Conservation (phyloP, 257 asterid genomes). For the Eustoma russellianum region DNA sequence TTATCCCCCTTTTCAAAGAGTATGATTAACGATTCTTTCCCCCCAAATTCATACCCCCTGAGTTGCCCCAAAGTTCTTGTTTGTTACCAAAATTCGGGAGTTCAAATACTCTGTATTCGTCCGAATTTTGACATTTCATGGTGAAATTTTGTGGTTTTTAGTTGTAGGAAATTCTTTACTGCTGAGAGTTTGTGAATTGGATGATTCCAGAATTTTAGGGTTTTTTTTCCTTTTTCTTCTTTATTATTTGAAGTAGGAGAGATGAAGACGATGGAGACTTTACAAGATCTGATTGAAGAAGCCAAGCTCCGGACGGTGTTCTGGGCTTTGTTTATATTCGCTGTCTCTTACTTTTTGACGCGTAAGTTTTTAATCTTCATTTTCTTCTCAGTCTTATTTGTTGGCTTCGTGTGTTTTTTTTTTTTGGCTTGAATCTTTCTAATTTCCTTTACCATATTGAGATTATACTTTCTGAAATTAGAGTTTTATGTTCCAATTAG, state of each 20-base stretch:
- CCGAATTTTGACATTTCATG: background rate
- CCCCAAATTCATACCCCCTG: background rate
- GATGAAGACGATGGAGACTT: slow-evolving; percentile 67
- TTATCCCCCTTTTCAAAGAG: background rate
- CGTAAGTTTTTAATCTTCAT: slow-evolving; percentile 40
- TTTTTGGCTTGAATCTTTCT: background rate
- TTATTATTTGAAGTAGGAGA: slow-evolving; percentile 1
- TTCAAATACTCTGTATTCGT: background rate
- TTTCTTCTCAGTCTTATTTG: background rate
- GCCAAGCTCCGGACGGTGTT: slow-evolving; percentile 92
- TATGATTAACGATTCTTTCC: slow-evolving; percentile 2
- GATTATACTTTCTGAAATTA: background rate
- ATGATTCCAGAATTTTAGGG: slow-evolving; percentile 21
- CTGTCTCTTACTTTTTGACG: slow-evolving; percentile 73
- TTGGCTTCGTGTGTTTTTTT: background rate
- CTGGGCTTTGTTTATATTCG: slow-evolving; percentile 88
- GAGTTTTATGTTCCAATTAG: background rate
- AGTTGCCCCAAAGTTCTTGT: background rate
- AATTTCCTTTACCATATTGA: background rate
- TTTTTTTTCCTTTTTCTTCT: no score
- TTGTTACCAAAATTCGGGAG: no score
- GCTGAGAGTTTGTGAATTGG: background rate
- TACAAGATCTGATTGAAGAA: slow-evolving; percentile 96
- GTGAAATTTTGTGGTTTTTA: background rate
- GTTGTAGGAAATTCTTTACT: background rate